Evolutionary conservation across 2,329 filamentous ascomycete genomes (phyloP).

Genomic region (Trichoderma breve): DNA sequence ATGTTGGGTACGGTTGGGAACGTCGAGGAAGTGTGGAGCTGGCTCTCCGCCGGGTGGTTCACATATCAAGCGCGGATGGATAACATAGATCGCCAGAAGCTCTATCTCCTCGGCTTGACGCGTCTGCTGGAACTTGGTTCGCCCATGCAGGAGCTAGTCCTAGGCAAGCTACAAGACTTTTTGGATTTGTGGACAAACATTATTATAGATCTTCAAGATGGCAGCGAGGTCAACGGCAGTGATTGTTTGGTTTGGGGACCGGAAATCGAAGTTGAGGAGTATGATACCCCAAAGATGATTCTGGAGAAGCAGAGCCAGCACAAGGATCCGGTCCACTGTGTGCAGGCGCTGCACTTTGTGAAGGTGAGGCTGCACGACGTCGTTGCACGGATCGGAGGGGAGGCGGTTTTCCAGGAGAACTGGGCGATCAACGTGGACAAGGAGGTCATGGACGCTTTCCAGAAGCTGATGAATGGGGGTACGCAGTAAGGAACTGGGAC

Average conservation of each 20-base stretch:
- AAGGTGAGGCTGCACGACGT: conserved; percentile 58
- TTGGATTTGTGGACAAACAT: conserved; percentile 74
- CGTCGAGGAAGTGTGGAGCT: conserved; percentile 55
- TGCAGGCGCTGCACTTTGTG: conserved; percentile 64
- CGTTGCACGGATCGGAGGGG: conserved; percentile 61
- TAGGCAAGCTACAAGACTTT: conserved; percentile 67
- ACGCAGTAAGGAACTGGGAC: conserved; percentile 11
- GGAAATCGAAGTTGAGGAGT: conserved; percentile 45
- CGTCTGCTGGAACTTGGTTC: conserved; percentile 65
- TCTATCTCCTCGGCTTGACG: conserved; percentile 71
- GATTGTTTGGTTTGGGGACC: conserved; percentile 53
- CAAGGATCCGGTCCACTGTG: conserved; percentile 65
- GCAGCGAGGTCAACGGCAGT: conserved; percentile 45
- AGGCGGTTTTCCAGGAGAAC: conserved; percentile 62
- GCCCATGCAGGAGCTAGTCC: conserved; percentile 55
- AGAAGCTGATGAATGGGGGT: conserved; percentile 30
- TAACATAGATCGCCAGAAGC: conserved; percentile 63
- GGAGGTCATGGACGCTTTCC: conserved; percentile 66
- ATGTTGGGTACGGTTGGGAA: conserved; percentile 49
- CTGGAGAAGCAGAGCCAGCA: conserved; percentile 52
- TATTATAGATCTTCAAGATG: conserved; percentile 63
- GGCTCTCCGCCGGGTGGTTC: conserved; percentile 66
- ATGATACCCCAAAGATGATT: conserved; percentile 55
- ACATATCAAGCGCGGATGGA: conserved; percentile 66
- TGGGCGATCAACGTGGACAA: conserved; percentile 74